Evolutionary conservation across 2,329 filamentous ascomycete species (phyloP), one percentile per base, ranked within the genome.

Genomic region (Coniochaeta pulveracea): DNA sequence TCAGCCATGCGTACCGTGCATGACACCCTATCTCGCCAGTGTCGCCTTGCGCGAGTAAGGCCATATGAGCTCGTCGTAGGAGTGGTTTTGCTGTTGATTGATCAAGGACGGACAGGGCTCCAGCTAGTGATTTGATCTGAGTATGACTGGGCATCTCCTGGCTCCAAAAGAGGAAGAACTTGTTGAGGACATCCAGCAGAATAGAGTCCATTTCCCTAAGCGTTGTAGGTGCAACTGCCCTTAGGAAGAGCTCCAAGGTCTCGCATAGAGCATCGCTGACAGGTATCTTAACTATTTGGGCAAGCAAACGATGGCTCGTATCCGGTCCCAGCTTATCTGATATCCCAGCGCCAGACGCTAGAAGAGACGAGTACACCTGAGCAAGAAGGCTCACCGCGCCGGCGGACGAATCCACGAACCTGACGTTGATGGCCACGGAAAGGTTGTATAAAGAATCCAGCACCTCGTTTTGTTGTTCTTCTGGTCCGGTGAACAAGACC

Each of bases 151-250:
- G n/a, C n/a, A n/a, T n/a, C n/a, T n/a, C 17, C 10, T 31, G 11
- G 22, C 24, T 26, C 44, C 44, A 44, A 4, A 24, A 26, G 2
- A 32, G 28, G 16, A 43, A 39, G 18, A 43, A 37, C n/a, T 16
- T 15, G 17, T 15, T 24, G 15, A 45, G 36, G 5, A 46, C 34
- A n/a, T 35, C 27, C 11, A 42, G 36, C n/a, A 31, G 28, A 21
- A 31, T 14, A 5, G 17, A 18, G 8, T 31, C 28, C 10, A 31
- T 16, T 15, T 12, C n/a, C 6, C 17, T 7, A 11, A 21, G 3
- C 22, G 28, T 31, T 31, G 15, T 12, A 12, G n/a, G 9, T 5
- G 41, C 40, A 12, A 45, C 37, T 6, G 26, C 27, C 9, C 21
- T 10, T 34, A 46, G 36, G 12, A 36, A 24, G 3, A 32, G 26